Evolutionary conservation across 2,329 filamentous ascomycete genomes (phyloP).

Genomic region (Elsinoe perseae): DNA sequence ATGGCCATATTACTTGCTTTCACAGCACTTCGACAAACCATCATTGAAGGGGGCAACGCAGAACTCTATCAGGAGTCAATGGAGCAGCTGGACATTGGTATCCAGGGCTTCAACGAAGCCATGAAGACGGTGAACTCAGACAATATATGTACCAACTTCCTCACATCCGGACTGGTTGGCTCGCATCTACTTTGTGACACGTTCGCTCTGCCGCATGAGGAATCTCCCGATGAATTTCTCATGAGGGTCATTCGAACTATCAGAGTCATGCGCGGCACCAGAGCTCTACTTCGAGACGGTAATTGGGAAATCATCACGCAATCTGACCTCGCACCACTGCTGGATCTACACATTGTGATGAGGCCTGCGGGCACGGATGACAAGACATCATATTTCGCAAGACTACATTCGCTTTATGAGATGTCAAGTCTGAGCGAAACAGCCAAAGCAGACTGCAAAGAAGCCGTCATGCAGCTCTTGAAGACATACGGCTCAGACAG

Average conservation of each 20-base stretch:
- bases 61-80: not conserved
- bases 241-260: not conserved
- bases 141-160: not conserved
- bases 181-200: conserved; percentile 1
- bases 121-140: not conserved
- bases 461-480: not conserved
- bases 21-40: not conserved
- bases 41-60: not conserved
- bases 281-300: not conserved
- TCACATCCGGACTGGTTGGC: not conserved
- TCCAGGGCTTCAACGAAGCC: not conserved
- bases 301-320: not conserved
- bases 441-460: not conserved
- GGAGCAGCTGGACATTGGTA: not conserved
- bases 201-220: not conserved
- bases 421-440: not conserved
- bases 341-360: not conserved
- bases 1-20: not conserved
- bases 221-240: not conserved
- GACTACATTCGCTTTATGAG: not conserved
- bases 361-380: not conserved
- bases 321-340: not conserved
- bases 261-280: not conserved
- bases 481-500: conserved; percentile 6
- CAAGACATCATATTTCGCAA: not conserved